Base-by-base conservation (phyloP, 208 protist genomes). In the Kentomonas sorsogonicus region DNA sequence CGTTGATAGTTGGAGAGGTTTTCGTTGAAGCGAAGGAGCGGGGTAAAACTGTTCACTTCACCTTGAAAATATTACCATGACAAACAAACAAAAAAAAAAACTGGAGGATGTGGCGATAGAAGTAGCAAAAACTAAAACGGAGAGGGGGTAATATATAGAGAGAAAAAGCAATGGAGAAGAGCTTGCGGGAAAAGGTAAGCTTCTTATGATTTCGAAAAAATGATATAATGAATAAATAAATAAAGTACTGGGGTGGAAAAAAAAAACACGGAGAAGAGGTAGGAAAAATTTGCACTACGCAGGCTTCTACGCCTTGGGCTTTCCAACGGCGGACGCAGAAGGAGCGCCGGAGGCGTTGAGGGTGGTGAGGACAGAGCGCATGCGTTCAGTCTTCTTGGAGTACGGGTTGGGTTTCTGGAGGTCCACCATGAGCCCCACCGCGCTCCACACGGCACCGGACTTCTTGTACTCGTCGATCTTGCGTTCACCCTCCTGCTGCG, bases 351-450 rank as follows among this genome's bases (percentile, higher is more conserved):
- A 25, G 25, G 27, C 55, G 52, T 63, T 71, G 38, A 91, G 65
- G 6, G 63, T 72, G 23, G 56, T 67, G 3, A 92, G 58, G 46
- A 92, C 74, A 22, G 55, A 65, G 30, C 86, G 76, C 86, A 93
- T 93, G 43, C 74, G 75, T 57, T 93, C 86, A 7, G 86, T 93
- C 40, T 66, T 74, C 59, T 89, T 93, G 22, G 80, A 91, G 62
- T 84, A 85, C 25, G 64, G 62, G 65, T 90, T 93, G 7, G 83
- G 71, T 64, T 85, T 90, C 55, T 75, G 70, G 20, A 93, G 66
- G 50, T 90, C 83, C 18, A 87, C 76, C 26, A 91, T 43, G 59
- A 87, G 69, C 6, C 72, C 76, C n/a, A 93, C 78, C 25, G 66
- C 71, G 40, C 46, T 82, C 86, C 86, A 93, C 43, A 89, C 64